Conservation (phyloP, 345 rosid species). For the Boechera divaricarpa region DNA sequence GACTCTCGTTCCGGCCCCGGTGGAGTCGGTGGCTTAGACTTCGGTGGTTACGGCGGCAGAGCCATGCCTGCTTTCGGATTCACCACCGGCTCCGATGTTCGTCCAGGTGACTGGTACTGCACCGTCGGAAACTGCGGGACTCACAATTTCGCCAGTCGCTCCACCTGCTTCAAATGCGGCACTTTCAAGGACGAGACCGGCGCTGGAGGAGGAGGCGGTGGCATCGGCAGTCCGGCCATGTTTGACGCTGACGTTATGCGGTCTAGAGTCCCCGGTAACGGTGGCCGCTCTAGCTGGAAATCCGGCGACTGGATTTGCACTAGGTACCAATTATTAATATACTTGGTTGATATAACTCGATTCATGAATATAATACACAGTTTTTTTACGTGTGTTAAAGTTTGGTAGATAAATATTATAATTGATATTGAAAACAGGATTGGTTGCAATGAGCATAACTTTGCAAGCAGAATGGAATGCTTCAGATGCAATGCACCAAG, state of each 20-base stretch:
- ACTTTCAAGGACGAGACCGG: constrained; percentile 68
- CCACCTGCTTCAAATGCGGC: constrained; percentile 92
- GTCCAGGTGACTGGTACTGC: constrained; percentile 99
- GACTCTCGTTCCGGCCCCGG: constrained; percentile 56
- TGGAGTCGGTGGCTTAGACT: constrained; percentile 57
- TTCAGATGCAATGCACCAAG: constrained; percentile 91
- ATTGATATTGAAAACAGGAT: constrained; percentile 47
- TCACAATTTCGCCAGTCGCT: constrained; percentile 92
- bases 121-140: constrained; percentile 80
- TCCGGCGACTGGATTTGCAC: constrained; percentile 94
- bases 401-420: neutral
- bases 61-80: constrained; percentile 68
- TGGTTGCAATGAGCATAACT: constrained; percentile 90
- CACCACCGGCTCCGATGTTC: constrained; percentile 81
- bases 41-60: constrained; percentile 57
- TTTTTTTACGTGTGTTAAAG: neutral
- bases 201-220: constrained; percentile 46
- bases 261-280: constrained; percentile 54
- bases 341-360: neutral
- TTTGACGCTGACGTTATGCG: constrained; percentile 56
- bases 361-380: neutral
- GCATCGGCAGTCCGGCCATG: constrained; percentile 32
- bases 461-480: constrained; percentile 91
- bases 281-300: constrained; percentile 81
- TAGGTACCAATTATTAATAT: constrained; percentile 49